Evolutionary conservation across 176 grass and related monocot species (phyloP).

Genomic region (bread wheat (Triticum aestivum)): DNA sequence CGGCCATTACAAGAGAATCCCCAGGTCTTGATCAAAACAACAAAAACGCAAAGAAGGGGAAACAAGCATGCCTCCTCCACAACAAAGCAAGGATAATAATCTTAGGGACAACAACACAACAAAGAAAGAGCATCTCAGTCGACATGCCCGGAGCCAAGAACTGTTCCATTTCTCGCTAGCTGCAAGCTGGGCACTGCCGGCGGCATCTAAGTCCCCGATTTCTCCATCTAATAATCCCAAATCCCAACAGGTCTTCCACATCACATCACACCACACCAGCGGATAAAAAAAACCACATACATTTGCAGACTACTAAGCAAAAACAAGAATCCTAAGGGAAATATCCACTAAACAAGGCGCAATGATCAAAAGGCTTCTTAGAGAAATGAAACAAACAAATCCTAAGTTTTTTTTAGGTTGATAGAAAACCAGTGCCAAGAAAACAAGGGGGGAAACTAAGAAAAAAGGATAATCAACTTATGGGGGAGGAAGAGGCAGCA

Average conservation of each 20-base stretch:
- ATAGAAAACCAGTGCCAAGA: neutral
- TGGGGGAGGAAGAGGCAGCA: neutral
- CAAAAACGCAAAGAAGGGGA: neutral
- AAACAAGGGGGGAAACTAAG: neutral
- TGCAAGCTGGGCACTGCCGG: neutral
- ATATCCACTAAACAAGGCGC: neutral
- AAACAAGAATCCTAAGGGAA: neutral
- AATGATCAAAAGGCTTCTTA: neutral
- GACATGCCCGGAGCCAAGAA: neutral
- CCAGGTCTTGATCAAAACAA: conserved; percentile 8
- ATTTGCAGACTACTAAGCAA: neutral
- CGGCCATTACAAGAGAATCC: conserved; percentile 40
- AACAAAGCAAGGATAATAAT: neutral
- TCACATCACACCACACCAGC: neutral
- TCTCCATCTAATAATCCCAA: neutral
- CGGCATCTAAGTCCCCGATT: neutral
- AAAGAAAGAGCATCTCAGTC: neutral
- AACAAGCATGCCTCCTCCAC: conserved; percentile 21
- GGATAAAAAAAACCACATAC: neutral
- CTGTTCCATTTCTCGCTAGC: neutral
- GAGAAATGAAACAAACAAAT: neutral
- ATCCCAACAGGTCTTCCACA: neutral
- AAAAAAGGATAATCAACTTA: neutral
- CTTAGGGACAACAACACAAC: neutral
- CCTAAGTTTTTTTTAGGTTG: neutral